Evolutionary conservation across 2,329 filamentous ascomycete genomes (phyloP).

Genomic region (Volutella citrinella): DNA sequence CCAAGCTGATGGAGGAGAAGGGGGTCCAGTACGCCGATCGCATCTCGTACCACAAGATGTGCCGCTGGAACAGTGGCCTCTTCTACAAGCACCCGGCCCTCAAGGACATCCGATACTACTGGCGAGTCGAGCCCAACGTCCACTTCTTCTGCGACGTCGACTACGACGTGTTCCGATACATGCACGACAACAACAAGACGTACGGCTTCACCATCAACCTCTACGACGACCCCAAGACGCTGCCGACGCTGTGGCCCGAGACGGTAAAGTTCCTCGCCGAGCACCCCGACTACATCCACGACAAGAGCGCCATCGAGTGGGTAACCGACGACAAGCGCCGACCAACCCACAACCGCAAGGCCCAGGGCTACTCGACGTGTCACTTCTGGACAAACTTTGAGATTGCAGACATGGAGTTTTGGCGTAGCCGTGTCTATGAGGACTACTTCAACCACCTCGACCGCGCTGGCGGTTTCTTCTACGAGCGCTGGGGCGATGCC

Average conservation of each 20-base stretch:
- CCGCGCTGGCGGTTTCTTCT: constrained; percentile 96
- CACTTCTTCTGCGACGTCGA: constrained; percentile 99
- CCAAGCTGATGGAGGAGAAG: constrained; percentile 76
- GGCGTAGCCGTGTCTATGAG: constrained; percentile 84
- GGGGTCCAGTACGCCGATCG: constrained; percentile 87
- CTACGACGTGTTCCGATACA: constrained; percentile 97
- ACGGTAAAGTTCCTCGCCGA: constrained; percentile 85
- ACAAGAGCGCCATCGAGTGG: constrained; percentile 86
- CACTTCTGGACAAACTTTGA: constrained; percentile 99
- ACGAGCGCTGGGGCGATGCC: constrained; percentile 97
- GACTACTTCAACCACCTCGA: constrained; percentile 97
- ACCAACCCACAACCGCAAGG: constrained; percentile 74
- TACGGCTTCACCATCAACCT: constrained; percentile 99
- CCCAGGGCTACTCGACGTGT: constrained; percentile 94
- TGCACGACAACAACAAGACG: constrained; percentile 97
- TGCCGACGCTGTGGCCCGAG: constrained; percentile 91
- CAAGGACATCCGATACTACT: constrained; percentile 83
- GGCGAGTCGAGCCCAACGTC: constrained; percentile 97
- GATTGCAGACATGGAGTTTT: constrained; percentile 90
- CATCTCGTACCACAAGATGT: constrained; percentile 97
- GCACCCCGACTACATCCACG: constrained; percentile 75
- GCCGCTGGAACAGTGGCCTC: constrained; percentile 95
- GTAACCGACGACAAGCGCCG: constrained; percentile 73
- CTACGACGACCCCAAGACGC: constrained; percentile 85
- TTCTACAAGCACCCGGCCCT: constrained; percentile 97